phyloP scores from a whole-genome alignment of 805 yeast species.

The Yarrowia yakushimensis region DNA sequence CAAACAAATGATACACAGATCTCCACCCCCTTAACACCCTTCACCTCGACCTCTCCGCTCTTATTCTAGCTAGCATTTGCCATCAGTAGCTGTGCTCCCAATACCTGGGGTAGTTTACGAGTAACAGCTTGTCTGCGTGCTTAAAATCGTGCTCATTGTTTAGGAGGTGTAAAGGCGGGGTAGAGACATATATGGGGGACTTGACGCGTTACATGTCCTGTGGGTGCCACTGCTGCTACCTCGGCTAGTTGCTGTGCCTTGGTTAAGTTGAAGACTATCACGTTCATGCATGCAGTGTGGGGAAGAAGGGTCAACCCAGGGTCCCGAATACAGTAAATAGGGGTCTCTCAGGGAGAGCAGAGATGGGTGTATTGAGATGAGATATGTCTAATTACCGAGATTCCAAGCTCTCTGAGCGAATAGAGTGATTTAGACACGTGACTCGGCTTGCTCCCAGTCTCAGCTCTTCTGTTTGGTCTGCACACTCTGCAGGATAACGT shows the following conservation, averaged over 20 bases:
- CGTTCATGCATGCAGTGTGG: constrained; percentile 26
- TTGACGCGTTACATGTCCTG: not conserved
- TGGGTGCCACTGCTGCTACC: not conserved
- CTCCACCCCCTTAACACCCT: no score
- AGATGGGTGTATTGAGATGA: not conserved
- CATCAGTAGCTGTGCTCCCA: no score
- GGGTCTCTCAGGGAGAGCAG: not conserved
- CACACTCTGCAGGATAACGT: constrained; percentile 19
- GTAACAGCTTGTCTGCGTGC: no score
- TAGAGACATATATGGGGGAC: not conserved
- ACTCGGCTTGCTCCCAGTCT: no score
- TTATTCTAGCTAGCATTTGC: no score
- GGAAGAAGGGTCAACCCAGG: constrained; percentile 15
- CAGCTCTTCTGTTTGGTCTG: not conserved
- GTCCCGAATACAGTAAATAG: not conserved
- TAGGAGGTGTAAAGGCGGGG: not conserved
- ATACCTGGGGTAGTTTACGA: no score
- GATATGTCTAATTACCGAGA: no score
- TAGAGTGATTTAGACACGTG: no score
- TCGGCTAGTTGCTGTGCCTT: constrained; percentile 16
- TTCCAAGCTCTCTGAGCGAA: no score
- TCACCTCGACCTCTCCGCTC: no score
- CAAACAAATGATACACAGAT: no score
- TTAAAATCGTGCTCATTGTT: no score
- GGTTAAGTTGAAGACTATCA: constrained; percentile 24